phyloP scores from a whole-genome alignment of 192 early-diverging fungal genomes.

The Umbelopsis ramanniana region DNA sequence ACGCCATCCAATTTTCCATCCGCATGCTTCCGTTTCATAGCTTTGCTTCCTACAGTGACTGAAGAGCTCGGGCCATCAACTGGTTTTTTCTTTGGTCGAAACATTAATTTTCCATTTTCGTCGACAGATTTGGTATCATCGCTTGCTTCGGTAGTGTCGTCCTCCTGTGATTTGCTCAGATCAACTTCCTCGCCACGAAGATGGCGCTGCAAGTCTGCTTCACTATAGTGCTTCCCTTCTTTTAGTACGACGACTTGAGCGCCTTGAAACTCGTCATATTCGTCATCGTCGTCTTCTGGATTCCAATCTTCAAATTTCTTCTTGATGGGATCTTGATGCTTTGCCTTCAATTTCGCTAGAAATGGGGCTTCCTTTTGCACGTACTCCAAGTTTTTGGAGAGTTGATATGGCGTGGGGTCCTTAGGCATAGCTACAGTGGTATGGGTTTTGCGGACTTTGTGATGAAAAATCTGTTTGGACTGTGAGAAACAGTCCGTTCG shows the following conservation, averaged over 20 bases:
- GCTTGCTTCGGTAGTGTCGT: background rate
- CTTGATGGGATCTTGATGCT: slow-evolving; percentile 16
- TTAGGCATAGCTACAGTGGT: slow-evolving; percentile 7
- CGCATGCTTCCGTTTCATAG: slow-evolving; percentile 15
- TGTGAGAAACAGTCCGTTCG: too few relatives aligned
- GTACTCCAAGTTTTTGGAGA: slow-evolving; percentile 35
- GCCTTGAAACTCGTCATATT: slow-evolving; percentile 41
- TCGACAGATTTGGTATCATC: slow-evolving; percentile 28
- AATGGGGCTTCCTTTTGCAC: slow-evolving; percentile 45
- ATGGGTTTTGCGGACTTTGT: slow-evolving; percentile 10
- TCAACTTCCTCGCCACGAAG: slow-evolving; percentile 9
- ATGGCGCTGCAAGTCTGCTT: slow-evolving; percentile 5
- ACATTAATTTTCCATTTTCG: slow-evolving; percentile 34
- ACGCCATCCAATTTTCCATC: slow-evolving; percentile 18
- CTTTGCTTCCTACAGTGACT: slow-evolving; percentile 1
- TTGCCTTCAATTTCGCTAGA: slow-evolving; percentile 30
- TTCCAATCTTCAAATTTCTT: slow-evolving; percentile 36
- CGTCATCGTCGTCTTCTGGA: slow-evolving; percentile 39
- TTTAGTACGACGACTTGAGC: slow-evolving; percentile 42
- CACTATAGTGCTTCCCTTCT: slow-evolving; percentile 16
- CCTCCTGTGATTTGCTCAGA: slow-evolving; percentile 13
- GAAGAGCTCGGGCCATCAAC: background rate
- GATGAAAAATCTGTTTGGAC: too few relatives aligned
- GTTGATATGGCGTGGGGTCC: slow-evolving; percentile 37
- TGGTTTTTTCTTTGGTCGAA: slow-evolving; percentile 27